Base-by-base conservation (phyloP, 2,329 filamentous ascomycete species). In the Talaromyces sp. region DNA sequence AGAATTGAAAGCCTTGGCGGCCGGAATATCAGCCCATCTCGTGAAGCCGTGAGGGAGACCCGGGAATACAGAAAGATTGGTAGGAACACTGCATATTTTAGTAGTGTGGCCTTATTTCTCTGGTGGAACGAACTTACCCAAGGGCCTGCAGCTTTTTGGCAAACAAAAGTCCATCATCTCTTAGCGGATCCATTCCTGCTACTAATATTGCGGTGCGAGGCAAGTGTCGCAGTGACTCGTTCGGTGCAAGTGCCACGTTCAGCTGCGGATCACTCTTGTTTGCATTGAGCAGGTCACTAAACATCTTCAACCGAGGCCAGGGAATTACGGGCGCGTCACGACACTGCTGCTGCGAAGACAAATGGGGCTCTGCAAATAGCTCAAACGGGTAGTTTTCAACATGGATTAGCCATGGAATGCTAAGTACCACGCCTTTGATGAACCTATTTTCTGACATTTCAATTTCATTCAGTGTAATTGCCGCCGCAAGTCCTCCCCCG, bases 141-240 rank as follows among this genome's bases (percentile, higher is more conserved):
- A 51, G n/a, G 4, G 43, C 31, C 29, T 52, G 29, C 14, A 58
- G 26, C 13, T 50, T 58, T 24, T 46, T 58, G 7, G 56, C 56
- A 7, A 58, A 21, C 8, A 58, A 13, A 17, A 58, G 21, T 19
- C 56, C 56, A 35, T 58, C 56, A 52, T 58, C 56, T 27, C 46
- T 58, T 46, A 52, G 35, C 5, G 56, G 56, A 52, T 58, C 46
- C 56, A 51, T 58, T 26, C 56, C 56, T 19, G 56, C 56, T 8
- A 58, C 56, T 24, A 58, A 35, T 4, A 58, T 52, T 14, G 56
- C 56, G 4, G 56, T 58, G 13, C 31, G 24, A 32, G 52, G 52
- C 13, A 31, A 58, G 7, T 5, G 24, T n/a, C 46, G 17, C 21
- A 52, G 31, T 24, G 32, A 24, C 26, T 38, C 56, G 9, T 41